Evolutionary conservation across 768 basidiomycete species (phyloP).

Genomic region (Leccinum fibrillosum): DNA sequence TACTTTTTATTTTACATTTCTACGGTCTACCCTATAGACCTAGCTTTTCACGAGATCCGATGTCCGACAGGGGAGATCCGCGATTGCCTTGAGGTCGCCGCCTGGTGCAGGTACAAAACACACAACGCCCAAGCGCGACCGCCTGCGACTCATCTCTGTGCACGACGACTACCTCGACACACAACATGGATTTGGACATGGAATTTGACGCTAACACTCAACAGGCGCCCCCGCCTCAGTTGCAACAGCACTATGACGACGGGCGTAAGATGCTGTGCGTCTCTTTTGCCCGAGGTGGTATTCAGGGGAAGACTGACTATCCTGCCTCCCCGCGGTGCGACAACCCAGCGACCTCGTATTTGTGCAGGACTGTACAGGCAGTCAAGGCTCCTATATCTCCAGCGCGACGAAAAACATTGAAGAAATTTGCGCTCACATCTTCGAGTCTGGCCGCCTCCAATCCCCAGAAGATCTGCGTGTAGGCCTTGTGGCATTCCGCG

Average conservation of each 20-base stretch:
- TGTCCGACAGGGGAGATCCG: constrained; percentile 35
- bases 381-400: constrained; percentile 86
- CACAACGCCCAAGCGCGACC: constrained; percentile 8
- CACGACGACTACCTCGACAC: constrained; percentile 8
- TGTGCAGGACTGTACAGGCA: constrained; percentile 93
- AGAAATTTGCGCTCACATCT: constrained; percentile 91
- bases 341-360: constrained; percentile 81
- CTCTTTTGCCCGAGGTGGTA: constrained; percentile 4
- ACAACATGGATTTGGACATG: constrained; percentile 78
- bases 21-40: constrained; percentile 12
- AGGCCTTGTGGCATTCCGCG: constrained; percentile 91
- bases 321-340: neutral
- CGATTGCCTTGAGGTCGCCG: constrained; percentile 34
- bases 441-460: constrained; percentile 90
- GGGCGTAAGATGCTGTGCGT: constrained; percentile 75
- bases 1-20: constrained; percentile 6
- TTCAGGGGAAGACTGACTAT: constrained; percentile 17
- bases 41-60: constrained; percentile 29
- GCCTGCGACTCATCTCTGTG: constrained; percentile 14
- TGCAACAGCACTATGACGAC: constrained; percentile 35
- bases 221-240: constrained; percentile 32
- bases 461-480: constrained; percentile 84
- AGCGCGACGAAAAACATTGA: constrained; percentile 96
- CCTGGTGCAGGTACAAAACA: constrained; percentile 24
- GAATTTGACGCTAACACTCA: constrained; percentile 48